phyloP scores from a whole-genome alignment of 1,284 basidiomycete species.

The Trichosporon asahii region DNA sequence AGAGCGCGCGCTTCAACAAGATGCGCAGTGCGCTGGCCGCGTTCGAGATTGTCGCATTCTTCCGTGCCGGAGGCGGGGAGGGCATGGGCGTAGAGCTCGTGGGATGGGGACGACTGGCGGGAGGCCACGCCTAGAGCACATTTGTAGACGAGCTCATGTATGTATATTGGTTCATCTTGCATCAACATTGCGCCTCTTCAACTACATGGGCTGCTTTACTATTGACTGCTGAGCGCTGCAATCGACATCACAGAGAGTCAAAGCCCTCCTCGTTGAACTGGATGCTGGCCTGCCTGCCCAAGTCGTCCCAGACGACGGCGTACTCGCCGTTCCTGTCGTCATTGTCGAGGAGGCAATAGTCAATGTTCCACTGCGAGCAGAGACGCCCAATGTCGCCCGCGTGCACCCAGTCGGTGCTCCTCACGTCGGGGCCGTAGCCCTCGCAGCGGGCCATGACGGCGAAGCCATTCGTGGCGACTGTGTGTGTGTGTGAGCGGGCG shows the following conservation, averaged over 20 bases:
- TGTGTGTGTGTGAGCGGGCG: background rate
- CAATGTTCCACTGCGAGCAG: background rate
- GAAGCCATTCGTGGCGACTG: background rate
- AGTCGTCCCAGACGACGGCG: background rate
- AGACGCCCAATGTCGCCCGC: background rate
- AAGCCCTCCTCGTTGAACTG: background rate
- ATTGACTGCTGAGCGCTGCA: too few relatives aligned
- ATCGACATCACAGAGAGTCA: too few relatives aligned
- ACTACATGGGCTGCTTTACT: too few relatives aligned
- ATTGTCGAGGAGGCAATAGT: background rate
- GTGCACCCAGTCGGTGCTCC: background rate
- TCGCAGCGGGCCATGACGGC: background rate
- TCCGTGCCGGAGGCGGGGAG: conserved; percentile 44
- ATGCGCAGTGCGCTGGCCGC: conserved; percentile 44
- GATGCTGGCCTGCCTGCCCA: background rate
- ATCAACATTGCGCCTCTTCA: too few relatives aligned
- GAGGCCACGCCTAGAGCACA: conserved; percentile 41
- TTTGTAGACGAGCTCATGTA: background rate
- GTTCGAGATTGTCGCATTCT: conserved; percentile 49
- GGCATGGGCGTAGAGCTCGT: conserved; percentile 46
- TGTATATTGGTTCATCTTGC: background rate
- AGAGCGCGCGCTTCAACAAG: conserved; percentile 42
- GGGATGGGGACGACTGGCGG: conserved; percentile 48
- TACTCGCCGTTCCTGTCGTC: background rate
- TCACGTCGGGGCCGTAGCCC: background rate